These are phyloP conservation scores for sorghum (Sorghum bicolor) DNA, from an alignment of 176 grass and related monocot species.

Conservation along the genomic window Sorghum_bicolor_NCBIv3 NC_012873.2:63073001-63073500, in stretches of 20 bases:
- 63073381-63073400: background rate
- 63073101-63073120: too few species aligned
- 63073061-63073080: too few species aligned
- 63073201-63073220: too few species aligned
- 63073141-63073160: too few species aligned
- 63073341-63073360: background rate
- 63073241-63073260: background rate
- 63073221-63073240: background rate
- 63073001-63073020: too few species aligned
- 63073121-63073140: too few species aligned
- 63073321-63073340: background rate
- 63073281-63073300: background rate
- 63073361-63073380: background rate
- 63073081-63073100: too few species aligned
- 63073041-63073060: too few species aligned
- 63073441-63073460: background rate
- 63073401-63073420: background rate
- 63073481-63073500: background rate
- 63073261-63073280: background rate
- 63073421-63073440: background rate
- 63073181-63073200: too few species aligned
- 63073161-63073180: too few species aligned
- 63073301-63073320: background rate
- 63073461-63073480: background rate
- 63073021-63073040: too few species aligned